These are phyloP conservation scores for Vitis amurensis DNA, from an alignment of 164 flowering plant species.

Conservation along the genomic window DNA sequence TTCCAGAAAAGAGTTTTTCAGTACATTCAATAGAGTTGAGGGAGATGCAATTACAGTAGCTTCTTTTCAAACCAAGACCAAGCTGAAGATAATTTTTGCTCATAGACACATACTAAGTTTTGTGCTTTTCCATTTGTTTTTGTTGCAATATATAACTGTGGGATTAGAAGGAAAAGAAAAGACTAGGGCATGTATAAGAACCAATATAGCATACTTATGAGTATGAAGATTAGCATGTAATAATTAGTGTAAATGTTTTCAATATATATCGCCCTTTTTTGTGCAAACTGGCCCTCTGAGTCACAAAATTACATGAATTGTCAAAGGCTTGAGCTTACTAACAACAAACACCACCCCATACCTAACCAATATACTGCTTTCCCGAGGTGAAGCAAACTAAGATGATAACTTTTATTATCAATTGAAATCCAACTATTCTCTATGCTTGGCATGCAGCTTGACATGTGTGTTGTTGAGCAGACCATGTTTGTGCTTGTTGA, in stretches of 20 bases:
- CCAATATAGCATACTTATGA: slow-evolving; percentile 13
- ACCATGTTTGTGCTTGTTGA: slow-evolving; percentile 11
- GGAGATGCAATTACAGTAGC: neutral
- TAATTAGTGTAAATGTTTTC: neutral
- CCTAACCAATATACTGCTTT: no score
- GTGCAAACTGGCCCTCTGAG: slow-evolving; percentile 2
- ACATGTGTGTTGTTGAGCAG: slow-evolving; percentile 4
- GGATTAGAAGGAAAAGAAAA: neutral
- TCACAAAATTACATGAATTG: neutral
- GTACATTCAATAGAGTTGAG: neutral
- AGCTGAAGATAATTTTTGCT: slow-evolving; percentile 8
- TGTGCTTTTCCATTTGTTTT: slow-evolving; percentile 8
- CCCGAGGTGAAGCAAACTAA: no score
- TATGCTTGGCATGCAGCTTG: slow-evolving; percentile 8
- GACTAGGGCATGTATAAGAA: neutral
- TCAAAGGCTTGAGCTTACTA: no score
- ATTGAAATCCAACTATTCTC: slow-evolving; percentile 7
- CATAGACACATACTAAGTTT: slow-evolving; percentile 16
- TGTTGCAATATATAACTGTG: slow-evolving; percentile 4
- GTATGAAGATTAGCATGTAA: slow-evolving; percentile 3
- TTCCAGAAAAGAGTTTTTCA: neutral
- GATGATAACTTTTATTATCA: neutral
- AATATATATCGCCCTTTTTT: neutral
- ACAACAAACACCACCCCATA: no score
- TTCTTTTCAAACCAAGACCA: slow-evolving; percentile 6